Evolutionary conservation across 208 protist genomes (phyloP).

Genomic region (Crithidia brevicula): DNA sequence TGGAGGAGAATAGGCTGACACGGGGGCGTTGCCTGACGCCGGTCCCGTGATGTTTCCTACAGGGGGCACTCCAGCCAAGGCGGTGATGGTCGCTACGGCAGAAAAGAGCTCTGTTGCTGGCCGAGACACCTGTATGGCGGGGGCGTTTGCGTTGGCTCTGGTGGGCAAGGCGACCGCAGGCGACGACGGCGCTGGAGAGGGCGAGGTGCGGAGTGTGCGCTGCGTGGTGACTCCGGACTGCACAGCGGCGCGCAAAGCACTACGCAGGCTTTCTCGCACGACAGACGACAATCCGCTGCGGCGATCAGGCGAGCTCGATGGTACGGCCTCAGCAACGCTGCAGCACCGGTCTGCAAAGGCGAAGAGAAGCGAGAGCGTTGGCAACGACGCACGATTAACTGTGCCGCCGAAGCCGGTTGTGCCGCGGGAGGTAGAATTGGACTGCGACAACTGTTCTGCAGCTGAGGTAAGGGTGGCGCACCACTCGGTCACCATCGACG

Average conservation of each 20-base stretch:
- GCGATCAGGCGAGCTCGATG: neutral
- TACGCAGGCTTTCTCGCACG: conserved; percentile 40
- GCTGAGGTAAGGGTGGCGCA: conserved; percentile 13
- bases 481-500: conserved; percentile 14
- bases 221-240: neutral
- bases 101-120: conserved; percentile 9
- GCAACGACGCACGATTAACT: neutral
- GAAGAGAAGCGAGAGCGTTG: conserved; percentile 35
- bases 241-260: conserved; percentile 31
- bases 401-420: neutral
- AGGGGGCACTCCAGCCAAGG: neutral
- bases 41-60: neutral
- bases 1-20: neutral
- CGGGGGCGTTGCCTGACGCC: neutral
- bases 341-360: conserved; percentile 60
- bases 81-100: conserved; percentile 13
- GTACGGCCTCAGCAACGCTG: neutral
- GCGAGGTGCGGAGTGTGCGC: neutral
- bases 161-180: neutral
- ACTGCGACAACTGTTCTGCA: too few relatives aligned
- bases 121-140: neutral
- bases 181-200: neutral
- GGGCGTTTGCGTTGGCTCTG: neutral
- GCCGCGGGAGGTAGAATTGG: too few relatives aligned
- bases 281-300: neutral